phyloP scores from a whole-genome alignment of 176 grass and related monocot species.

The Stipa capillata region DNA sequence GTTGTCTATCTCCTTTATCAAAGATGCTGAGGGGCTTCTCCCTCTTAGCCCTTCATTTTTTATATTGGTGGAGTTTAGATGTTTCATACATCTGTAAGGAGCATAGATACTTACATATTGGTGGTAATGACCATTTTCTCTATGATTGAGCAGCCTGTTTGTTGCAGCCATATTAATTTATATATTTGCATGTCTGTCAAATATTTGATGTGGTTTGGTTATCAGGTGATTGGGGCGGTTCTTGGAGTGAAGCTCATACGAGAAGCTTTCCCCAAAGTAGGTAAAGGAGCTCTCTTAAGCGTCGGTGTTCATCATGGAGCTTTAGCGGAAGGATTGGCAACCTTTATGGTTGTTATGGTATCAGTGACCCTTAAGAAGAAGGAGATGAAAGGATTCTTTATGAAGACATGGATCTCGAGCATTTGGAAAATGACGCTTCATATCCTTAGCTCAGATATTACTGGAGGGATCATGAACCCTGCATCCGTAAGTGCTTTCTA shows the following conservation, averaged over 20 bases:
- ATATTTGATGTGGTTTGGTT: neutral
- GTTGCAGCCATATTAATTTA: neutral
- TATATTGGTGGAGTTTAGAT: too few relatives aligned
- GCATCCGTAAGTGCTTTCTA: conserved; percentile 73
- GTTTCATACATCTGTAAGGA: neutral
- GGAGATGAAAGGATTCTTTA: conserved; percentile 75
- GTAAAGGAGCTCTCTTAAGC: conserved; percentile 65
- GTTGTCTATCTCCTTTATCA: too few relatives aligned
- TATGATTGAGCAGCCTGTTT: neutral
- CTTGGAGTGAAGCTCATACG: conserved; percentile 59
- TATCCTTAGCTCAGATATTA: conserved; percentile 89
- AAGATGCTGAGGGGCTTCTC: too few relatives aligned
- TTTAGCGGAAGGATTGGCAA: conserved; percentile 74
- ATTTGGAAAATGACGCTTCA: conserved; percentile 85
- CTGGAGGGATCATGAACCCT: conserved; percentile 97
- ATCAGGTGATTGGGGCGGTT: conserved; percentile 65
- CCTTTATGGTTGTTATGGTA: conserved; percentile 79
- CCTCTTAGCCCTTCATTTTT: too few relatives aligned
- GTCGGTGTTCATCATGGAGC: conserved; percentile 68
- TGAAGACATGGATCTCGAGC: conserved; percentile 92
- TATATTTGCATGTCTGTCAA: neutral
- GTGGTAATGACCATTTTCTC: neutral
- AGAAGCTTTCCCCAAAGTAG: conserved; percentile 57
- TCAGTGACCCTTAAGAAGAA: conserved; percentile 76
- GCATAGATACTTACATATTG: neutral